A percentile compares a stretch with the other conserved stretches of the same genome.
phyloP scores from a whole-genome alignment of 495 filamentous ascomycete genomes.

The Trichodelitschia bisporula region DNA sequence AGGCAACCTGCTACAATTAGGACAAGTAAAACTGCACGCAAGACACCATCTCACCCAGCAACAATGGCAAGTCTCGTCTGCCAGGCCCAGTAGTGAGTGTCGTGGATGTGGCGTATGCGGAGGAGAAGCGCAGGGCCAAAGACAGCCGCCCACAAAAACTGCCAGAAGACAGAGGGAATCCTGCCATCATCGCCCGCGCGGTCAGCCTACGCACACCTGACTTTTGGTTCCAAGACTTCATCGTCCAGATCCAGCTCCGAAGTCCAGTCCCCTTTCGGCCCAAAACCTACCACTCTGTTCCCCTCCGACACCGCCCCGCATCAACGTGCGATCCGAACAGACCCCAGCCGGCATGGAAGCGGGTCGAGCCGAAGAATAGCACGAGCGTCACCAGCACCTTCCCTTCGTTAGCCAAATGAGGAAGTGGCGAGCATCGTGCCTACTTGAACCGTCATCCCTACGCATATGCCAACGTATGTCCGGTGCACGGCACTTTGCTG shows the following conservation, averaged over 20 bases:
- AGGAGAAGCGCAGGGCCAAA: constrained; percentile 15
- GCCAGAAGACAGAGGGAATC: constrained; percentile 14
- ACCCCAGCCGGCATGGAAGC: constrained; percentile 32
- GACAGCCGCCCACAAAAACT: constrained; percentile 12
- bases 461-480: constrained; percentile 21
- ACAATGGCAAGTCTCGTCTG: constrained; percentile 12
- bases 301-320: constrained; percentile 10
- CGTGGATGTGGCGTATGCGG: constrained; percentile 13
- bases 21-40: too few relatives aligned
- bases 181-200: too few relatives aligned
- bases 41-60: constrained; percentile 11
- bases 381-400: constrained; percentile 32
- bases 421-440: too few relatives aligned
- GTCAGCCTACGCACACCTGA: too few relatives aligned
- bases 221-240: too few relatives aligned
- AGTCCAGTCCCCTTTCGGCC: too few relatives aligned
- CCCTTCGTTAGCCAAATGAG: too few relatives aligned
- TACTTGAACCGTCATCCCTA: constrained; percentile 29
- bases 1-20: too few relatives aligned
- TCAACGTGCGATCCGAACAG: constrained; percentile 22
- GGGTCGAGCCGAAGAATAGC: constrained; percentile 38
- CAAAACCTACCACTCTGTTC: constrained; percentile 11
- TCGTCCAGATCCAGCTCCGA: too few relatives aligned
- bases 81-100: constrained; percentile 15
- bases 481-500: constrained; percentile 21